Conservation (phyloP, 331 rosid species). For the Pyrus hybrid region DNA sequence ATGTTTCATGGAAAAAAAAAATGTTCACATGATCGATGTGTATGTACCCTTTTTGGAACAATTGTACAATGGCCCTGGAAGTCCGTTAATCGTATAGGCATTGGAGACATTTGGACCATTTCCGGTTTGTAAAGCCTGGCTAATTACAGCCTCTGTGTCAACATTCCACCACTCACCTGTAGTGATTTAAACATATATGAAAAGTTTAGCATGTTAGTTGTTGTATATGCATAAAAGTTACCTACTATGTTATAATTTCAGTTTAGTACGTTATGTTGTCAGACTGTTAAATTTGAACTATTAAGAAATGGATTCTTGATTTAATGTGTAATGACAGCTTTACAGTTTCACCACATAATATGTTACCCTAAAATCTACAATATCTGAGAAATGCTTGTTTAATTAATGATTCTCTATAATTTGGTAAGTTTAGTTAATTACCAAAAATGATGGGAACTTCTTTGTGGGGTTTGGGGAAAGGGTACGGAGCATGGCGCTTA, state of each 20-base stretch:
- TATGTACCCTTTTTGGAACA: constrained; percentile 25
- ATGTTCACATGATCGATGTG: neutral
- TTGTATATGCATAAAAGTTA: neutral
- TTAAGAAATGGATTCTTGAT: neutral
- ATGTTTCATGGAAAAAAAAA: neutral
- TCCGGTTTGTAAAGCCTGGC: constrained; percentile 29
- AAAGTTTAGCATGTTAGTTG: neutral
- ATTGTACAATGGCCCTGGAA: constrained; percentile 35
- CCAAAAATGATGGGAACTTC: constrained; percentile 38
- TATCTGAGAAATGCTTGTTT: neutral
- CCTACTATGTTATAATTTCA: neutral
- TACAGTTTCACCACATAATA: neutral
- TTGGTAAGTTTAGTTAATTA: constrained; percentile 1
- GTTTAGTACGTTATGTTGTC: neutral
- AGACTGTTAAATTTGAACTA: neutral
- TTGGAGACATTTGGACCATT: constrained; percentile 37
- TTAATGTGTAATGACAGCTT: neutral
- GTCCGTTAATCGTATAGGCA: constrained; percentile 35
- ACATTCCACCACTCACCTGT: constrained; percentile 43
- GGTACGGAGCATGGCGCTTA: constrained; percentile 19
- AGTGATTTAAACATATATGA: neutral
- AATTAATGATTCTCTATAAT: neutral
- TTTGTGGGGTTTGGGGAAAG: constrained; percentile 30
- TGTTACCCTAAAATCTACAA: neutral
- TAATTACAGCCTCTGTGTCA: constrained; percentile 39